Evolutionary conservation across 2,329 filamentous ascomycete genomes (phyloP), one percentile per base, ranked within the genome.

Genomic region (Phialocephala sp.): DNA sequence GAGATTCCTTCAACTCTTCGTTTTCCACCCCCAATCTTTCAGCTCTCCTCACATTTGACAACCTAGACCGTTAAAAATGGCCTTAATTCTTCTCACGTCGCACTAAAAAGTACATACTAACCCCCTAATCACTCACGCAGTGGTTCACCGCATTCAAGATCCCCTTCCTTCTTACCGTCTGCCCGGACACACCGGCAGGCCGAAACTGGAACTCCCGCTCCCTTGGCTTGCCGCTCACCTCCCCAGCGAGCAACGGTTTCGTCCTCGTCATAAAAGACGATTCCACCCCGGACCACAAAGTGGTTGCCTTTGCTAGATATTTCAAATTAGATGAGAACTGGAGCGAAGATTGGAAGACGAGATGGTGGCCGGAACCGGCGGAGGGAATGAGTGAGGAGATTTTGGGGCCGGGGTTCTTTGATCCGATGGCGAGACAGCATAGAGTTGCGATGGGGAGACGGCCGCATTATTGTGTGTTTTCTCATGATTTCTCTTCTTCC

Each of bases 351-450:
- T 65, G 60, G 64, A 55, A 57, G 14, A 37, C n/a, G 20, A 50
- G 63, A 37, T 63, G 61, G 60, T 47, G 45, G 20, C 32, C 18
- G 1, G 47, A 47, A 20, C 18, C 64, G 12, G 37, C 37, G 3
- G 52, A 61, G 39, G 66, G 58, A 4, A 60, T 68, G 59, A 45
- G 1, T 12, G 37, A 60, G 24, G 60, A 68, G n/a, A 27, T 47
- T 1, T 1, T 68, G 14, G 63, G 55, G 2, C 18, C 50, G 2
- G 37, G 2, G 14, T 64, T 66, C 37, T 66, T 68, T 24, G 41
- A n/a, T 27, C 60, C 58, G 47, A 66, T 68, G 66, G 50, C 39
- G 14, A 64, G 52, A 32, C 66, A 68, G 47, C 66, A 66, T 62
- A 15, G 32, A 11, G 54, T 22, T 20, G 55, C 58, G 32, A 59